A percentile compares a stretch with the other conserved stretches of the same genome.
phyloP scores from a whole-genome alignment of 2,329 filamentous ascomycete species.

The Coniella lustricola region DNA sequence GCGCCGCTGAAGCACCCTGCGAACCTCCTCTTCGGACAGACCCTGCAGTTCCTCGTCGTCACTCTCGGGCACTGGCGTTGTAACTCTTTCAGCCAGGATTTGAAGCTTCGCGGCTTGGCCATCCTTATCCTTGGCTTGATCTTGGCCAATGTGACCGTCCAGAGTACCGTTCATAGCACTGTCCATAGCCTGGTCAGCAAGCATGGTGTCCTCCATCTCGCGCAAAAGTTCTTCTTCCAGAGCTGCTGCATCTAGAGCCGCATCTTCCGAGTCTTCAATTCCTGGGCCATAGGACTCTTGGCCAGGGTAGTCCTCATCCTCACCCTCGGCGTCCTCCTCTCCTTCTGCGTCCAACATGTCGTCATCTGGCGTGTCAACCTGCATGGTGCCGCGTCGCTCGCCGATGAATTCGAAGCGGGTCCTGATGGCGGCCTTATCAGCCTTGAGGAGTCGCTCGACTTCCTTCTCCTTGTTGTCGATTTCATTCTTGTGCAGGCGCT shows the following conservation, averaged over 20 bases:
- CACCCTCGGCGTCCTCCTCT: conserved; percentile 38
- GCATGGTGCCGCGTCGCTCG: conserved; percentile 28
- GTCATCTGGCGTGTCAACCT: conserved; percentile 12
- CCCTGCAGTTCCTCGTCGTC: too few species aligned
- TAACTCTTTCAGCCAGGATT: conserved; percentile 41
- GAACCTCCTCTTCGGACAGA: too few species aligned
- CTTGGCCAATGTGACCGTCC: too few species aligned
- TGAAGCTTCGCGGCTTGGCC: too few species aligned
- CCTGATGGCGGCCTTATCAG: conserved; percentile 56
- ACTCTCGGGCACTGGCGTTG: conserved; percentile 26
- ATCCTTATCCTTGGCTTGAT: too few species aligned
- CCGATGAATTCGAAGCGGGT: conserved; percentile 61
- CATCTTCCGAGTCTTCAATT: not conserved
- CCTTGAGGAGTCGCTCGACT: conserved; percentile 65
- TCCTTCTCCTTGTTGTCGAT: conserved; percentile 79
- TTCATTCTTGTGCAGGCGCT: conserved; percentile 67
- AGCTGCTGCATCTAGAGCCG: conserved; percentile 26
- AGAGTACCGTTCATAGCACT: too few species aligned
- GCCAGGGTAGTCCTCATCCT: conserved; percentile 25
- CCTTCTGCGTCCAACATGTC: conserved; percentile 44
- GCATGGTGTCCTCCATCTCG: conserved; percentile 25
- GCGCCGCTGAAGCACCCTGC: conserved; percentile 34
- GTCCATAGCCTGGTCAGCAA: conserved; percentile 45
- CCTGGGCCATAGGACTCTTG: not conserved
- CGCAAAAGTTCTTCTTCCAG: conserved; percentile 26